Base-by-base conservation (phyloP, 2,329 filamentous ascomycete genomes). In the Colletotrichum cordylinicola region DNA sequence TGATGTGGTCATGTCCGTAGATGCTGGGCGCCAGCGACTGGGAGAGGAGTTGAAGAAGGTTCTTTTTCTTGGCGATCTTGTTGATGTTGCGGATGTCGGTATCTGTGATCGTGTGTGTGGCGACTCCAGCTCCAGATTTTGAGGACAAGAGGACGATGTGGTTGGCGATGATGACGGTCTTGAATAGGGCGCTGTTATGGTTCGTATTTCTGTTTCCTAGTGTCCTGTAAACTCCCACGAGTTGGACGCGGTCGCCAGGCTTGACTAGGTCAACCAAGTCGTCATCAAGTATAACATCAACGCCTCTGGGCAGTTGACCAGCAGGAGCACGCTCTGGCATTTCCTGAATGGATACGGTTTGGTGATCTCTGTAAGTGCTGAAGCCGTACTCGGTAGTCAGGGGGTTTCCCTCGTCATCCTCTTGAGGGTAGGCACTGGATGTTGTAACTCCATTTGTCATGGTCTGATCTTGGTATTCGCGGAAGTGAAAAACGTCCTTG, bases 71-170 rank as follows among this genome's bases (percentile, higher is more conserved):
- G 12, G 96, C 90, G 72, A 98, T 91, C 85, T 98, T 98, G 88
- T 98, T 98, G 89, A 99, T 99, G 83, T 99, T 98, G 80, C 97
- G 94, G 82, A 99, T 98, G 82, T 99, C 97, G 2, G 94, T 97
- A 84, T 98, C 97, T 21, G 97, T 98, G 80, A 99, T 98, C 7
- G 92, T 94, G 18, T 96, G 94, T 76, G 98, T 94, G 0, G 96
- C 96, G 79, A 98, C 94, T 39, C 96, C 97, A 67, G 96, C 97
- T 24, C 96, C 96, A 3, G 96, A 98, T 83, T 99, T 99, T 18
- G 96, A 98, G 3, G 97, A 98, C 8, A 99, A 90, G 39, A 98
- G 90, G 61, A 98, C 96, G 72, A 99, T 90, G 80, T 99, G 98
- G 86, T 99, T 99, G 43, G 96, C 96, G 60, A 99, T 88, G 56